Percentiles rank a stretch among this genome's conserved stretches.
These are phyloP conservation scores for Plasmodium gallinaceum DNA, from an alignment of 169 alveolate genomes.

Conservation along the genomic window DNA sequence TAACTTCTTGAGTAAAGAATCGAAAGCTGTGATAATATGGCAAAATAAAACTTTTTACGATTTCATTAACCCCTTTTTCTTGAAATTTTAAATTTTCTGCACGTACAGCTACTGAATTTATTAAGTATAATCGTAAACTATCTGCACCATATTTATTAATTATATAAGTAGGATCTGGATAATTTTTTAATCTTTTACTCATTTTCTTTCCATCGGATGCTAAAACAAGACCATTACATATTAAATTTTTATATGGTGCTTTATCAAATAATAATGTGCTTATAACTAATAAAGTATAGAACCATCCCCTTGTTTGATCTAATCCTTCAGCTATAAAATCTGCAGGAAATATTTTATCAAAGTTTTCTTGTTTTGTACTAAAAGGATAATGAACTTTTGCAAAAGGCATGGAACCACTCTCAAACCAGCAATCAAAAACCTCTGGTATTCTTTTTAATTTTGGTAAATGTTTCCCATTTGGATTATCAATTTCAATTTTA, in stretches of 20 bases:
- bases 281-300: slow-evolving; percentile 94
- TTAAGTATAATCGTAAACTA: slow-evolving; percentile 95
- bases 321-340: slow-evolving; percentile 99
- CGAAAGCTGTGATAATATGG: slow-evolving; percentile 98
- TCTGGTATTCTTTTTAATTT: slow-evolving; percentile 90
- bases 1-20: slow-evolving; percentile 95
- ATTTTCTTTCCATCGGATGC: slow-evolving; percentile 98
- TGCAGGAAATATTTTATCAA: slow-evolving; percentile 96
- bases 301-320: slow-evolving; percentile 99
- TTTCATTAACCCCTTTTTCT: slow-evolving; percentile 94
- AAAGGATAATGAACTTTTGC: slow-evolving; percentile 98
- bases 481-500: slow-evolving; percentile 96
- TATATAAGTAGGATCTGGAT: slow-evolving; percentile 95
- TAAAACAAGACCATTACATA: slow-evolving; percentile 96
- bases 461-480: slow-evolving; percentile 94
- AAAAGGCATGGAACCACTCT: slow-evolving; percentile 99
- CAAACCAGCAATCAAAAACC: slow-evolving; percentile 99
- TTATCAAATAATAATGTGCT: slow-evolving; percentile 93
- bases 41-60: slow-evolving; percentile 96
- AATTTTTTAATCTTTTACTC: slow-evolving; percentile 98
- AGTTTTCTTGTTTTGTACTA: slow-evolving; percentile 90
- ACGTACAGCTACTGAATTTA: slow-evolving; percentile 97
- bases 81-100: slow-evolving; percentile 96
- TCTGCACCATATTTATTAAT: slow-evolving; percentile 95
- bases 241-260: slow-evolving; percentile 96